Base-by-base conservation (phyloP, 2,329 filamentous ascomycete species). In the Apiospora sp. region DNA sequence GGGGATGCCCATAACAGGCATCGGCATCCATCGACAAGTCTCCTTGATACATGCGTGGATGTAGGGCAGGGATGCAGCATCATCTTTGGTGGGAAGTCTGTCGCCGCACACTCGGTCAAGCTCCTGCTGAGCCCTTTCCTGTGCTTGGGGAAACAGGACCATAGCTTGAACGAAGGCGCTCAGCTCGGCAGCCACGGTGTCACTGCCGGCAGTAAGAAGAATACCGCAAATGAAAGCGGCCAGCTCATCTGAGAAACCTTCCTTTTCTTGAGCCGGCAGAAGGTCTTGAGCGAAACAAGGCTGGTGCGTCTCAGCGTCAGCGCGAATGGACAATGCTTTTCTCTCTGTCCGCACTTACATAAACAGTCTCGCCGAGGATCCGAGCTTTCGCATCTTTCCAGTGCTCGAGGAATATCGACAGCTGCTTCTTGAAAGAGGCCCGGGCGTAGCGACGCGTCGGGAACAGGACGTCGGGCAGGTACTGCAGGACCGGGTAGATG, bases 81-180 rank as follows among this genome's bases (percentile, higher is more conserved):
- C 81, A 0, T 84, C 24, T 4, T 73, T 84, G 41, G 84, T 74
- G 43, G 84, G 75, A 7, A 86, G 80, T 34, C 81, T 76, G 6
- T 75, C 70, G 1, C 85, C 85, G n/a, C 86, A 78, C 10, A 84
- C 79, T 2, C 77, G 74, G 73, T 87, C 85, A 16, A 87, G 73
- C 64, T 86, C 83, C 0, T 75, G 74, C 49, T 85, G 84, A 0
- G 82, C 85, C 49, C 77, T 79, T 72, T 77, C 83, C 73, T 87
- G 85, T 0, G 86, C 83, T 0, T 81, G 81, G 1, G 81, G 80
- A 22, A 83, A 80, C 0, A 85, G 74, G 0, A 82, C 75, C 85
- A 89, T 87, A 7, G 87, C 87, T 27, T 85, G 79, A 1, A 86
- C 78, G 73, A 87, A 86, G 5, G 79, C 81, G 43, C 82, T 78